Evolutionary conservation across 139 green algal species (phyloP).

Genomic region (Protoeuglena noctilucae): DNA sequence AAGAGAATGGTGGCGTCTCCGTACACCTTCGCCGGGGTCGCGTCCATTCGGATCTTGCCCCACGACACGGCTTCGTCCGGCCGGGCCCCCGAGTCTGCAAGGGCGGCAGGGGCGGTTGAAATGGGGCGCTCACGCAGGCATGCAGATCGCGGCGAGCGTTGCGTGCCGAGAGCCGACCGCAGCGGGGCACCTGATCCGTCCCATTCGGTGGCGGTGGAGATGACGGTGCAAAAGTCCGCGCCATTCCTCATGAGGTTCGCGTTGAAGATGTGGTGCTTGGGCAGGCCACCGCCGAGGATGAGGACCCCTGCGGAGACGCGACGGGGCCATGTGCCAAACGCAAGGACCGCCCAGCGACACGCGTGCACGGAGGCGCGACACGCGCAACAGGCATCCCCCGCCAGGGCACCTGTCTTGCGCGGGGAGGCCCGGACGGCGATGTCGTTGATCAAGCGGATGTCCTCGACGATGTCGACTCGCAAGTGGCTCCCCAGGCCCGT

Average conservation of each 20-base stretch:
- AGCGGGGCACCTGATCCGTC: too few relatives aligned
- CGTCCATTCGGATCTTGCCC: conserved; percentile 88
- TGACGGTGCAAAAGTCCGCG: conserved; percentile 63
- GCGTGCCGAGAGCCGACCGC: too few relatives aligned
- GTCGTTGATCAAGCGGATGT: conserved; percentile 83
- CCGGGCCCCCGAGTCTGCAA: conserved; percentile 39
- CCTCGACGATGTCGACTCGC: conserved; percentile 52
- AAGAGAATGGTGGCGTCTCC: conserved; percentile 88
- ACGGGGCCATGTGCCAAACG: conserved; percentile 2
- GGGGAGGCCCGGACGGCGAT: conserved; percentile 64
- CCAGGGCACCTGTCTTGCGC: too few relatives aligned
- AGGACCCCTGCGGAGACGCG: conserved; percentile 61
- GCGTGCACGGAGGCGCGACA: neutral
- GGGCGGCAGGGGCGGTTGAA: neutral
- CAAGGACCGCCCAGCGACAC: too few relatives aligned
- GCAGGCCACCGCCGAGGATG: conserved; percentile 80
- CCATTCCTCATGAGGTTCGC: conserved; percentile 98
- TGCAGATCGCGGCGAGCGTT: neutral
- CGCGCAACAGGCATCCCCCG: conserved; percentile 1
- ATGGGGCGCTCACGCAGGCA: too few relatives aligned
- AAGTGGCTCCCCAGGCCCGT: conserved; percentile 35
- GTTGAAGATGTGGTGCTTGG: conserved; percentile 98
- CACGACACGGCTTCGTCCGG: conserved; percentile 93
- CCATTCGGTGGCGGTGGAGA: conserved; percentile 20
- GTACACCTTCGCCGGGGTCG: conserved; percentile 62